Conservation (phyloP, 192 early-diverging fungal species). For the Gaertneriomyces sp. region DNA sequence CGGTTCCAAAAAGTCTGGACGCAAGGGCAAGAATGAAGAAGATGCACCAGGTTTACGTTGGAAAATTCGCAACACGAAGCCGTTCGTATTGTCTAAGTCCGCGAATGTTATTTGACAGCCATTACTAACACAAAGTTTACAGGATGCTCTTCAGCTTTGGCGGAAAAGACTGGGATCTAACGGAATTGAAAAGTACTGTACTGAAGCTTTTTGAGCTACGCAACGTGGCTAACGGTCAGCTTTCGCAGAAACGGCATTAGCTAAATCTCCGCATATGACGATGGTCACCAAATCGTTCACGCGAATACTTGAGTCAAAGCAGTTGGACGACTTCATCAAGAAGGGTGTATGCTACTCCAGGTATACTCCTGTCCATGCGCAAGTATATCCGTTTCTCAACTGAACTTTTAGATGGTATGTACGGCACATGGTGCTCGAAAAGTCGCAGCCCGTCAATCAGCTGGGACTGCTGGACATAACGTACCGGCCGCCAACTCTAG, state of each 20-base stretch:
- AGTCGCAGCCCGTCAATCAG: constrained; percentile 14
- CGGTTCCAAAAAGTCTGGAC: no score
- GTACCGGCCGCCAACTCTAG: constrained; percentile 4
- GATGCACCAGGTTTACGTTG: no score
- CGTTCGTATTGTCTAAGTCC: no score
- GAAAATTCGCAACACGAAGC: no score
- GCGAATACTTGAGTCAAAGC: constrained; percentile 24
- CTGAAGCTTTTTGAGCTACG: not conserved
- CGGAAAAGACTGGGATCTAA: constrained; percentile 31
- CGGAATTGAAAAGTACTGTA: constrained; percentile 25
- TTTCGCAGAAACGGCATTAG: constrained; percentile 7
- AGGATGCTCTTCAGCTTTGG: constrained; percentile 9
- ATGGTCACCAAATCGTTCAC: constrained; percentile 23
- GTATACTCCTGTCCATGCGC: not conserved
- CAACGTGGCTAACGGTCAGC: not conserved
- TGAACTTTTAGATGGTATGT: constrained; percentile 20
- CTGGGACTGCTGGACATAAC: constrained; percentile 15
- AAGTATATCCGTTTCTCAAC: not conserved
- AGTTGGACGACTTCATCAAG: constrained; percentile 37
- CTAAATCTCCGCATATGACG: constrained; percentile 2
- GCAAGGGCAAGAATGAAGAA: no score
- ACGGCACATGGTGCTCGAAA: constrained; percentile 18
- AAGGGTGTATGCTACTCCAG: constrained; percentile 25
- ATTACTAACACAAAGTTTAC: no score
- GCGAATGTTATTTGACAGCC: no score